Evolutionary conservation across 2,329 filamentous ascomycete genomes (phyloP).

Genomic region (Hymenoscyphus scutula): DNA sequence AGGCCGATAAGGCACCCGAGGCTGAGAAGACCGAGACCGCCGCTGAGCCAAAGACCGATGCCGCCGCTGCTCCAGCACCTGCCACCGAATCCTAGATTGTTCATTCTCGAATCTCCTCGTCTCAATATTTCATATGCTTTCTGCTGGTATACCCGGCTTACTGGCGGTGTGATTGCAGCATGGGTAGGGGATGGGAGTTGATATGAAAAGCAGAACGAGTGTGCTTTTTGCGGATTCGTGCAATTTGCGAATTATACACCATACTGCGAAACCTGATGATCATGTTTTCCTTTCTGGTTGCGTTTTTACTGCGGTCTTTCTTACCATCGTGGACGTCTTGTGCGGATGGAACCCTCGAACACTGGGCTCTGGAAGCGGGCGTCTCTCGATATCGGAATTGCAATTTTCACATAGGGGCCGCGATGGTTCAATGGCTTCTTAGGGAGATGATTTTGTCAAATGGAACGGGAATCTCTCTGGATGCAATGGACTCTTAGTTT

Average conservation of each 20-base stretch:
- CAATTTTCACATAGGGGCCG: conserved; percentile 33
- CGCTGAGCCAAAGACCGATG: conserved; percentile 31
- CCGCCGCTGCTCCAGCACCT: conserved; percentile 38
- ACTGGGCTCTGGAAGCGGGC: conserved; percentile 31
- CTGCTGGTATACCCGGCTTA: conserved; percentile 35
- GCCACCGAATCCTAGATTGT: conserved; percentile 53
- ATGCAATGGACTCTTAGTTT: conserved; percentile 25
- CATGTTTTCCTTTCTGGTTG: conserved; percentile 39
- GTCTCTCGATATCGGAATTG: conserved; percentile 33
- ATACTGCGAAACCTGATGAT: conserved; percentile 39
- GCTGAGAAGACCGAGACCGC: conserved; percentile 39
- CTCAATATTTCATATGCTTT: conserved; percentile 40
- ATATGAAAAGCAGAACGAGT: conserved; percentile 39
- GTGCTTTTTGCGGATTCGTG: conserved; percentile 33
- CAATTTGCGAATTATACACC: conserved; percentile 28
- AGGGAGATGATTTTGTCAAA: conserved; percentile 27
- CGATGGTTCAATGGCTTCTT: conserved; percentile 31
- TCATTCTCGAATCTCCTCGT: conserved; percentile 36
- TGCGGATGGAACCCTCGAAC: conserved; percentile 27
- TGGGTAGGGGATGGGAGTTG: conserved; percentile 38
- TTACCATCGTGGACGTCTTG: conserved; percentile 27
- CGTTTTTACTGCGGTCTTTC: conserved; percentile 33
- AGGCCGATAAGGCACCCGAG: conserved; percentile 49
- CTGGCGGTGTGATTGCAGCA: conserved; percentile 36
- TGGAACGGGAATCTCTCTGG: conserved; percentile 26